Conservation (phyloP, 1,139 yeast genomes). For the Yamadazyma jaroonii region DNA sequence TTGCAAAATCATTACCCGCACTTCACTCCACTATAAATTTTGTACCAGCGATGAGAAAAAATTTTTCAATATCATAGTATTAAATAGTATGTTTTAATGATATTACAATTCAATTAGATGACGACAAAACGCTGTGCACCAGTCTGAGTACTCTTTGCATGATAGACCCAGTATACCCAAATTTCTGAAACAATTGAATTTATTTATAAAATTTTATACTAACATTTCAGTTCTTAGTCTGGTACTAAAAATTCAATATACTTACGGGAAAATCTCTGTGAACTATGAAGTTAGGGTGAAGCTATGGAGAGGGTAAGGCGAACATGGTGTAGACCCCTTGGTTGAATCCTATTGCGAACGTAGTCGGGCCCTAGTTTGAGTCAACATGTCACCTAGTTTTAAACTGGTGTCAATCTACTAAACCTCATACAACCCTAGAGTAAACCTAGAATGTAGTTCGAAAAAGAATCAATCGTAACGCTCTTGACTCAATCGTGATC, state of each 20-base stretch:
- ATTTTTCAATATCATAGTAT: constrained; percentile 1
- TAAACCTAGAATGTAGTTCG: no score
- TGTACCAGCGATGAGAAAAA: constrained; percentile 4
- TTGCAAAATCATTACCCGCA: constrained; percentile 7
- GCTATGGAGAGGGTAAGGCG: no score
- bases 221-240: constrained; percentile 5
- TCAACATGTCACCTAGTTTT: no score
- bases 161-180: constrained; percentile 52
- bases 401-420: no score
- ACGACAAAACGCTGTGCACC: constrained; percentile 54
- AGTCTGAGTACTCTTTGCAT: constrained; percentile 47
- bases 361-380: no score
- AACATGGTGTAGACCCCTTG: no score
- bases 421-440: no score
- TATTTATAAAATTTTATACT: constrained; percentile 4
- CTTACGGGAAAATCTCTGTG: not conserved
- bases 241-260: not conserved
- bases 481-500: no score
- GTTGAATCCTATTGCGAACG: no score
- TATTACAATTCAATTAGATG: constrained; percentile 19
- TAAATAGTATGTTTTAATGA: constrained; percentile 1
- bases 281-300: no score
- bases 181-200: constrained; percentile 31
- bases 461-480: no score
- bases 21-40: constrained; percentile 2